Base-by-base conservation (phyloP, 164 flowering plant species). In the Vitis rotundifolia region DNA sequence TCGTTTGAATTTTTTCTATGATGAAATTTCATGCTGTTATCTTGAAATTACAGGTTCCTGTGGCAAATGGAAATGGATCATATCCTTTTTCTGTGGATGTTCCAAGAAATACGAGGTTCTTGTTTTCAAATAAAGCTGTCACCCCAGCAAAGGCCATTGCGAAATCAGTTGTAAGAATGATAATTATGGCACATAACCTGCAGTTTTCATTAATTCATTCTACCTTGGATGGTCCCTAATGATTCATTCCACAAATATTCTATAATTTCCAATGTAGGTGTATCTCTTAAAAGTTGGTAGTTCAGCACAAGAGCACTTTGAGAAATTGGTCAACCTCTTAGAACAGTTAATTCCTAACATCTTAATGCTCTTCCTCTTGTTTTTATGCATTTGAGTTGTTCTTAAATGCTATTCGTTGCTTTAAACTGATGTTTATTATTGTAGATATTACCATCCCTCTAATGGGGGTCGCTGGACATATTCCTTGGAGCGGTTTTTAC, bases 381-480 rank as follows among this genome's bases (percentile, higher is more conserved):
- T 75, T 77, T 59, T 31, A 52, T 13, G 26, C 59, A 28, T 18
- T 56, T 14, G 68, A 60, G 13, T 52, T 67, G 15, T 68, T 63
- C 15, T 26, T 18, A 16, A n/a, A 10, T 75, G 65, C 22, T 58
- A 22, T 29, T 70, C 54, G 18, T 49, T 71, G 16, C 22, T 71
- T 26, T 51, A 55, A 49, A 15, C 49, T 64, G 68, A 16, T 65
- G 64, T 61, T 76, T n/a, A 19, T 71, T 70, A 44, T 56, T 75
- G 37, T 75, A 96, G 99, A 77, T 96, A 90, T 80, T 96, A 93
- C 77, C 99, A 96, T 77, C 99, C 99, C 22, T 96, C 99, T 66
- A 96, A 96, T 85, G 98, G 98, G 71, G 99, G 99, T 68, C 97
- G 97, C 50, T 93, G 99, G 99, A 96, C 98, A 64, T 90, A 87